phyloP scores from a whole-genome alignment of 768 basidiomycete species.

The Russula sp. region DNA sequence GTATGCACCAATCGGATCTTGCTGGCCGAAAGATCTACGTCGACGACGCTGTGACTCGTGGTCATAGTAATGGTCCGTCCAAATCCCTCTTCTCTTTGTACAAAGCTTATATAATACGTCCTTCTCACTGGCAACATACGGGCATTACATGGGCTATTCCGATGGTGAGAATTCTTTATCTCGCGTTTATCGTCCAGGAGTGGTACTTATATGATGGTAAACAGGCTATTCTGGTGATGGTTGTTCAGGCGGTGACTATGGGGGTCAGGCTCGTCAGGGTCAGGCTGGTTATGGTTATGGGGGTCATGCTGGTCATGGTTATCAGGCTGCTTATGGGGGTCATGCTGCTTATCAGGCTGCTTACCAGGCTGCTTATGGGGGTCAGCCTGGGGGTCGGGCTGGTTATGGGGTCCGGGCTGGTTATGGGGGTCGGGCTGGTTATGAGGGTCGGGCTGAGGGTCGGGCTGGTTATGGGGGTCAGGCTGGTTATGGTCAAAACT shows the following conservation, averaged over 20 bases:
- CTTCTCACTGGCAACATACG: conserved; percentile 30
- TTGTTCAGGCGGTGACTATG: conserved; percentile 35
- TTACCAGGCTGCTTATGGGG: too few species aligned
- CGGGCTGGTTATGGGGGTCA: conserved; percentile 32
- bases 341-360: too few species aligned
- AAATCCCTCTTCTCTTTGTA: background rate
- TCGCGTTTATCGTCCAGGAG: background rate
- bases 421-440: too few species aligned
- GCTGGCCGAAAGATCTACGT: conserved; percentile 90
- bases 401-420: too few species aligned
- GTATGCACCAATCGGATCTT: conserved; percentile 85
- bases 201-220: background rate
- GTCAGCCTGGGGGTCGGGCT: too few species aligned
- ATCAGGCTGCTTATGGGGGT: too few species aligned
- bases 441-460: too few species aligned
- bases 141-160: conserved; percentile 35
- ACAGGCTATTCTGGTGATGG: conserved; percentile 33
- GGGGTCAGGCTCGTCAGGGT: too few species aligned
- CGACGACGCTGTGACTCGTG: conserved; percentile 32
- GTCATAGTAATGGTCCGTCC: conserved; percentile 44
- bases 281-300: conserved; percentile 33
- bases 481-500: conserved; percentile 28
- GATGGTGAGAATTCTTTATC: conserved; percentile 4
- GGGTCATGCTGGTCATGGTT: too few species aligned
- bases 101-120: background rate